phyloP scores from a whole-genome alignment of 352 stramenopile genomes.

The Pythium insidiosum region DNA sequence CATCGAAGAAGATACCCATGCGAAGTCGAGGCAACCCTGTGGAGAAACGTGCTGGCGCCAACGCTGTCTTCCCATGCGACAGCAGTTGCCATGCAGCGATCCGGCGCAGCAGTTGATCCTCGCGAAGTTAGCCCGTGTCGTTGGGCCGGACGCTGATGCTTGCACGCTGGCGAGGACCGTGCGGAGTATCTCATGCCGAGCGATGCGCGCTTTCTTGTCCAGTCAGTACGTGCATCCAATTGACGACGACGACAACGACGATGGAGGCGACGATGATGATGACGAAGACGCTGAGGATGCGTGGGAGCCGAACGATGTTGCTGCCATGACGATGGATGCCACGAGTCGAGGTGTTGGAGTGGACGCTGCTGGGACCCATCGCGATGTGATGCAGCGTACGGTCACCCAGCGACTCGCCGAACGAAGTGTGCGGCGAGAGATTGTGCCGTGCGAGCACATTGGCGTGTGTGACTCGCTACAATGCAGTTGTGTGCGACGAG shows the following conservation, averaged over 20 bases:
- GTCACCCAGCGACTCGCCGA: not conserved
- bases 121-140: too few species aligned
- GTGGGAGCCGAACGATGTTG: too few species aligned
- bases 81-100: not conserved
- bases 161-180: too few species aligned
- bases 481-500: slow-evolving; percentile 16
- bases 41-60: not conserved
- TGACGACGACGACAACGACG: not conserved
- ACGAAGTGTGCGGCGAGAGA: not conserved
- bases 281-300: not conserved
- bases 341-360: not conserved
- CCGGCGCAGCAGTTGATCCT: too few species aligned
- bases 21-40: too few species aligned
- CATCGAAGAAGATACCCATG: too few species aligned
- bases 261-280: not conserved
- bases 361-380: slow-evolving; percentile 2
- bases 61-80: not conserved
- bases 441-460: slow-evolving; percentile 11
- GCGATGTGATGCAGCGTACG: slow-evolving; percentile 2
- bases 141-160: too few species aligned
- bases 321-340: not conserved
- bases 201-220: too few species aligned
- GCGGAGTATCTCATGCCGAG: too few species aligned
- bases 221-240: too few species aligned
- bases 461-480: slow-evolving; percentile 8